Conservation (phyloP, 1,284 basidiomycete species). For the Serendipita sp. region DNA sequence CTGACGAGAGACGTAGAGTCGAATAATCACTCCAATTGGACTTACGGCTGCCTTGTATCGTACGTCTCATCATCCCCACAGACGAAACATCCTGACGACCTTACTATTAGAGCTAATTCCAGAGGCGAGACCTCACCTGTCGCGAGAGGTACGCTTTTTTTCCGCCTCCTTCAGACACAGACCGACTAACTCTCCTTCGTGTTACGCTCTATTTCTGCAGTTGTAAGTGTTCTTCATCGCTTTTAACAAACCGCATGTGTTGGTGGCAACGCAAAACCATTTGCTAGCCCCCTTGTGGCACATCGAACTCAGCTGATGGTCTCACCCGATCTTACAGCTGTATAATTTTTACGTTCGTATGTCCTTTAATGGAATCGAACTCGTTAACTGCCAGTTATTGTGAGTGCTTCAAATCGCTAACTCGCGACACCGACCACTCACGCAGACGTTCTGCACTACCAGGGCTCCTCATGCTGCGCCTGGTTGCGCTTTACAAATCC, state of each 20-base stretch:
- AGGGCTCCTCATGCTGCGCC: conserved; percentile 3
- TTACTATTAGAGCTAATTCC: neutral
- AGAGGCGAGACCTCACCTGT: neutral
- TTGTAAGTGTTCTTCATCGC: neutral
- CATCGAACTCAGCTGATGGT: neutral
- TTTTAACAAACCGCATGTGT: neutral
- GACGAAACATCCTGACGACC: neutral
- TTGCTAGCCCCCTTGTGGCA: neutral
- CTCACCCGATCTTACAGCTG: neutral
- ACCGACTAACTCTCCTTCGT: neutral
- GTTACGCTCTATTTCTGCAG: neutral
- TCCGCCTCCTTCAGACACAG: neutral
- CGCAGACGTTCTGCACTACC: too few species aligned
- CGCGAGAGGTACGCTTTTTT: neutral
- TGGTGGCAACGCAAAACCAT: neutral
- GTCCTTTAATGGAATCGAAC: neutral
- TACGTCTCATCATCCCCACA: neutral
- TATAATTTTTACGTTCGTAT: neutral
- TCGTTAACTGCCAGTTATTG: neutral
- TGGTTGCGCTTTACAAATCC: conserved; percentile 4
- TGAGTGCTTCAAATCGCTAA: neutral
- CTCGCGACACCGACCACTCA: neutral
- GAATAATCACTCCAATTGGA: conserved; percentile 2
- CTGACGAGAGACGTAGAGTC: neutral
- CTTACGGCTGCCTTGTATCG: neutral